Evolutionary conservation across 306 rosid genomes (phyloP).

Genomic region (Rosa rugosa): DNA sequence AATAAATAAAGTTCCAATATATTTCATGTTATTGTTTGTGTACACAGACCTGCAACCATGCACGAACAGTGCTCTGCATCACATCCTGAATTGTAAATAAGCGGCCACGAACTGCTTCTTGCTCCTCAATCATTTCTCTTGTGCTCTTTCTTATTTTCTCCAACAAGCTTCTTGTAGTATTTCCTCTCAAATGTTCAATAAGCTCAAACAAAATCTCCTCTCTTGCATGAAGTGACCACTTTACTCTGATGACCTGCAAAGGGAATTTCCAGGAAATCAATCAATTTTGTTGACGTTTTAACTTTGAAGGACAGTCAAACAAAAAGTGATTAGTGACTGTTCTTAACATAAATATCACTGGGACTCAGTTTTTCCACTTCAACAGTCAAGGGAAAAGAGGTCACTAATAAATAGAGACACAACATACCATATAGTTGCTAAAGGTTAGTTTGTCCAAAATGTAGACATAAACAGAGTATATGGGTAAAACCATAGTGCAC

Average conservation of each 20-base stretch:
- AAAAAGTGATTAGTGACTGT: not conserved
- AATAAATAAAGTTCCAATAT: not conserved
- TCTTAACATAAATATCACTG: not conserved
- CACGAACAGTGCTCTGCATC: constrained; percentile 89
- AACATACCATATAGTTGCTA: not conserved
- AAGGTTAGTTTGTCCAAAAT: not conserved
- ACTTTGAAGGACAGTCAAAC: not conserved
- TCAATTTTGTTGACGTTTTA: not conserved
- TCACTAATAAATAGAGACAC: not conserved
- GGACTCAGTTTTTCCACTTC: not conserved
- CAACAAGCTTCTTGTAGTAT: constrained; percentile 50
- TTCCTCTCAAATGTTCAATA: constrained; percentile 81
- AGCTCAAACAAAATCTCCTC: constrained; percentile 90
- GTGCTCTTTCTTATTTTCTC: constrained; percentile 64
- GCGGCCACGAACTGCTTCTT: constrained; percentile 97
- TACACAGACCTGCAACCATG: constrained; percentile 85
- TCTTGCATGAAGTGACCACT: constrained; percentile 96
- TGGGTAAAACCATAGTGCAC: not conserved
- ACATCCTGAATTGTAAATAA: constrained; percentile 95
- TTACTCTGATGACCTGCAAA: constrained; percentile 91
- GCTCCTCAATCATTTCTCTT: constrained; percentile 92
- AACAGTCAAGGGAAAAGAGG: not conserved
- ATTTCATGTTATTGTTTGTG: not conserved
- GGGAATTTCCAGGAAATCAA: not conserved
- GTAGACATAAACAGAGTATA: not conserved